These are phyloP conservation scores for Pythium volutum DNA, from an alignment of 352 stramenopile species.

Conservation along the genomic window DNA sequence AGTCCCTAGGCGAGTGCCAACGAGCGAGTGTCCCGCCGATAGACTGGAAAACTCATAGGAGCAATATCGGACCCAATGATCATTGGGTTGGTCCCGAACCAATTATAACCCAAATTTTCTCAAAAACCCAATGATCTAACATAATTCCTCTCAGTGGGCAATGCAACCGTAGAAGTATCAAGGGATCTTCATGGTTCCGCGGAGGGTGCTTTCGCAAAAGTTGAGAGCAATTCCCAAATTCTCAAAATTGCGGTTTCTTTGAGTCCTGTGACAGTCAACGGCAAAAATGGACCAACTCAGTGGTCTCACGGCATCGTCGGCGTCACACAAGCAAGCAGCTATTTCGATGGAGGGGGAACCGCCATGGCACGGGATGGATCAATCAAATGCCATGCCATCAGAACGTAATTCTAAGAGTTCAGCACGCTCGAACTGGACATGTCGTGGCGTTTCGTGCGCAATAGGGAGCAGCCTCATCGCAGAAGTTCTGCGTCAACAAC, in stretches of 20 bases:
- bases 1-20: too few species aligned
- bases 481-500: neutral
- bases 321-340: slow-evolving; percentile 16
- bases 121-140: too few species aligned
- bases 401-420: slow-evolving; percentile 3
- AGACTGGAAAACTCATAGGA: too few species aligned
- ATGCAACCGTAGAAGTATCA: too few species aligned
- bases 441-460: slow-evolving; percentile 12
- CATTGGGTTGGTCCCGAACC: too few species aligned
- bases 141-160: too few species aligned
- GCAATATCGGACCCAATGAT: too few species aligned
- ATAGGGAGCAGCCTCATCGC: neutral
- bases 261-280: slow-evolving; percentile 12
- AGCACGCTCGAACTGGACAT: neutral
- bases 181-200: too few species aligned
- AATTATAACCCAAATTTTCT: too few species aligned
- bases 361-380: neutral
- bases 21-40: too few species aligned
- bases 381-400: neutral
- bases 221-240: neutral
- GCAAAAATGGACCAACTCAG: neutral
- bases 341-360: neutral
- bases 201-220: too few species aligned
- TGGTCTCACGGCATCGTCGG: slow-evolving; percentile 12
- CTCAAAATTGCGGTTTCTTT: neutral